Conservation (phyloP, 352 stramenopile genomes). For the Globisporangium irregulare region DNA sequence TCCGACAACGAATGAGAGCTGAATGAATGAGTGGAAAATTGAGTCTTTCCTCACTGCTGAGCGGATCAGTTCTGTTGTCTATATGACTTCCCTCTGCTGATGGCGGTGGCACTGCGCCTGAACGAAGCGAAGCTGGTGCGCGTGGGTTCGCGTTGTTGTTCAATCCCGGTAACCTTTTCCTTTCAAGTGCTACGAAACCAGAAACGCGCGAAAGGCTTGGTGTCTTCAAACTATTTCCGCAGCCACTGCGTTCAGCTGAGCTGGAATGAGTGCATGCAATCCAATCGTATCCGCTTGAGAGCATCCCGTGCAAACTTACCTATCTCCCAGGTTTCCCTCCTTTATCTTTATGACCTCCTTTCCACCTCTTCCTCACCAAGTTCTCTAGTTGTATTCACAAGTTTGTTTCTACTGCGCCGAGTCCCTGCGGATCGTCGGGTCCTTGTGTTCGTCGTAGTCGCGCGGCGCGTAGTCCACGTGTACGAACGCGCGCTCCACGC, state of each 20-base stretch:
- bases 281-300: too few relatives aligned
- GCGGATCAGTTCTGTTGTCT: neutral
- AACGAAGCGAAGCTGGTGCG: too few relatives aligned
- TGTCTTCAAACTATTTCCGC: neutral
- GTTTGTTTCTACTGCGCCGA: conserved; percentile 7
- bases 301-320: too few relatives aligned
- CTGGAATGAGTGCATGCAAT: too few relatives aligned
- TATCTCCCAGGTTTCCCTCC: too few relatives aligned
- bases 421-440: conserved; percentile 62
- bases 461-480: conserved; percentile 95
- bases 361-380: too few relatives aligned
- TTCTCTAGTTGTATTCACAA: neutral
- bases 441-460: conserved; percentile 89
- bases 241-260: neutral
- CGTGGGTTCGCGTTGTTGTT: neutral
- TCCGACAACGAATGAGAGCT: too few relatives aligned
- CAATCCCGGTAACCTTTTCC: neutral
- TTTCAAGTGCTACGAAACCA: neutral
- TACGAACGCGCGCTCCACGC: conserved; percentile 97
- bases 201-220: neutral
- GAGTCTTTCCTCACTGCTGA: neutral
- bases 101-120: too few relatives aligned
- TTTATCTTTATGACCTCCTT: too few relatives aligned
- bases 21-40: too few relatives aligned
- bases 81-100: neutral